Evolutionary conservation across 2,329 filamentous ascomycete species (phyloP), one percentile per base, ranked within the genome.

Genomic region (Apiospora marii): DNA sequence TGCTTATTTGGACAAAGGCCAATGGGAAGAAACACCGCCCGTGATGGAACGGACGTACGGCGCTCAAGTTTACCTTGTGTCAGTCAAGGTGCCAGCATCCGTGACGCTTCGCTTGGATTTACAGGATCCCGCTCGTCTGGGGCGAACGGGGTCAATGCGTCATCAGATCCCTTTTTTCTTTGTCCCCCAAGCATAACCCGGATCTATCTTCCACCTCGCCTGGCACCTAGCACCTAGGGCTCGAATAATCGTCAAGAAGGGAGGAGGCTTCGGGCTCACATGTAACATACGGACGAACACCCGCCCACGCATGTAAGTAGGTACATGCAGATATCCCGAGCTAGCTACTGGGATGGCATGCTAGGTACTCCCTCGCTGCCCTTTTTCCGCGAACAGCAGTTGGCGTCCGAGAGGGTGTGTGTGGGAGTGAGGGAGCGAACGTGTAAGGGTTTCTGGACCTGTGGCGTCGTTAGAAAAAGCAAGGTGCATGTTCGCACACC

Each of bases 11-110:
- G 58, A 64, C 12, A 24, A 13, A 64, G 22, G 19, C 58, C 58
- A 41, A 41, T 41, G 58, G 58, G 58, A 64, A 41, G 58, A 64
- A 41, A 41, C 41, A 64, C 58, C 58, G 58, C 58, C 58, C 58
- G 58, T 14, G 22, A 64, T 64, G 22, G 53, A 61, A 61, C 53
- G 16, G 53, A 61, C 53, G 14, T 58, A 61, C 53, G 53, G 53
- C 53, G 53, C 30, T 37, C 30, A 61, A 34, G 53, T 61, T 61
- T 34, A 41, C 58, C 30, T 64, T n/a, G 53, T 41, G 58, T 64
- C 58, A n/a, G 58, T 64, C 34, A 3, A 64, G 19, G 10, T 41
- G 58, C 34, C 58, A 64, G 14, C 34, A 64, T n/a, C 58, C 58
- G 58, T 64, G 34, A 64, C 30, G 30, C 58, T 22, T 64, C 58